A percentile compares a stretch with the other conserved stretches of the same genome.
Conservation (phyloP, 371 early-diverging fungal species). For the Nosema muscidifuracis region DNA sequence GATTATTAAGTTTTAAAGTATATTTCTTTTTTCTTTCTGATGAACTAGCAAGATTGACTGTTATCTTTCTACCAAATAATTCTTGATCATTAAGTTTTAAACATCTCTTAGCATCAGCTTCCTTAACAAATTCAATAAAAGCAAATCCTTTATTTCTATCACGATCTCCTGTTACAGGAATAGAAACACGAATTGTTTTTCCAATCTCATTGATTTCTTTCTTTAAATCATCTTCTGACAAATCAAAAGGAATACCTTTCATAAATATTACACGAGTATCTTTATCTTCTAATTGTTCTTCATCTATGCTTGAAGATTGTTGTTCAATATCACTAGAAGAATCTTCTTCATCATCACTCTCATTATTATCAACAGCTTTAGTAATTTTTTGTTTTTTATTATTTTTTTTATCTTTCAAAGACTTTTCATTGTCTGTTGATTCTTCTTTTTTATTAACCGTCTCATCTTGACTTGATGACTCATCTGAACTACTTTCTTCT, state of each 20-base stretch:
- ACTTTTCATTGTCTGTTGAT: background rate
- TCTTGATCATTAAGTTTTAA: slow-evolving; percentile 53
- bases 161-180: slow-evolving; percentile 52
- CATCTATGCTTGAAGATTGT: slow-evolving; percentile 24
- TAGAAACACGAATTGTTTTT: slow-evolving; percentile 50
- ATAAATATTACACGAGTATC: slow-evolving; percentile 60
- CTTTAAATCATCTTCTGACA: slow-evolving; percentile 56
- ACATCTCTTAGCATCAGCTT: slow-evolving; percentile 51
- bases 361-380: background rate
- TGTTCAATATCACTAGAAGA: background rate
- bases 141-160: slow-evolving; percentile 61
- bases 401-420: background rate
- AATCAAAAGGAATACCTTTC: slow-evolving; percentile 56
- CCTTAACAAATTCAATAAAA: slow-evolving; percentile 61
- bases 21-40: slow-evolving; percentile 22
- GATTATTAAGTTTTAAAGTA: slow-evolving; percentile 58
- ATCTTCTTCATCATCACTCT: slow-evolving; percentile 1
- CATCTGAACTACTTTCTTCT: background rate
- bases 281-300: slow-evolving; percentile 35
- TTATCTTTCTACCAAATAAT: slow-evolving; percentile 47
- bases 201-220: slow-evolving; percentile 58
- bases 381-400: background rate
- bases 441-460: background rate
- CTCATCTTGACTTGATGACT: background rate
- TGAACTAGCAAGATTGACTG: slow-evolving; percentile 44